phyloP scores from a whole-genome alignment of 768 basidiomycete species.

The Vishniacozyma victoriae region DNA sequence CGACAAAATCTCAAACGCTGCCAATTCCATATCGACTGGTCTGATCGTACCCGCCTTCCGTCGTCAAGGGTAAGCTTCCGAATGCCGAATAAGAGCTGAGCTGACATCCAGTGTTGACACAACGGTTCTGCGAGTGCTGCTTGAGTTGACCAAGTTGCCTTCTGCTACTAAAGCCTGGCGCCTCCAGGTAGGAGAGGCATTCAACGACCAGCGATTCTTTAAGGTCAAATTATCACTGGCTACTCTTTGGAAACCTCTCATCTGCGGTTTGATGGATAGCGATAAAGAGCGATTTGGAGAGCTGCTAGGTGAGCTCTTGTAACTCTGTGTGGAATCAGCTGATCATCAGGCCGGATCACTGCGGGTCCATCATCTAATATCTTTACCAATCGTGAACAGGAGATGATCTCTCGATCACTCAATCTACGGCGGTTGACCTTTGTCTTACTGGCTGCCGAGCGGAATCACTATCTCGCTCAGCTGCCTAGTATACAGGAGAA shows the following conservation, averaged over 20 bases:
- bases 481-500: conserved; percentile 95
- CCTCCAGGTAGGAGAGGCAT: conserved; percentile 66
- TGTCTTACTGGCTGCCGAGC: conserved; percentile 76
- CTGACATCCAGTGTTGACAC: conserved; percentile 52
- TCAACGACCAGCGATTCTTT: conserved; percentile 84
- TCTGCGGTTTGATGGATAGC: conserved; percentile 72
- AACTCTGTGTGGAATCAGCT: neutral
- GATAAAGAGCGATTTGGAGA: conserved; percentile 84
- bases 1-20: conserved; percentile 72
- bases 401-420: conserved; percentile 77
- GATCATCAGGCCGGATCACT: conserved; percentile 53
- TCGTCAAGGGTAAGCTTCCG: conserved; percentile 57
- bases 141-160: conserved; percentile 72
- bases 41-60: conserved; percentile 75
- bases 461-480: conserved; percentile 82
- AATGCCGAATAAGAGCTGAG: neutral
- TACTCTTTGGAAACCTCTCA: conserved; percentile 65
- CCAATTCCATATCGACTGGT: conserved; percentile 77
- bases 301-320: conserved; percentile 60
- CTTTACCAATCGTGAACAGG: conserved; percentile 90
- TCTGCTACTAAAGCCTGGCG: conserved; percentile 79
- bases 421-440: conserved; percentile 83
- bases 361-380: conserved; percentile 88
- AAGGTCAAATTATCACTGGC: conserved; percentile 50
- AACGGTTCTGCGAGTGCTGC: conserved; percentile 61